Percentiles rank a stretch among this genome's conserved stretches.
Evolutionary conservation across 2,329 filamentous ascomycete species (phyloP).

Genomic region (Aspergillus nomiae): DNA sequence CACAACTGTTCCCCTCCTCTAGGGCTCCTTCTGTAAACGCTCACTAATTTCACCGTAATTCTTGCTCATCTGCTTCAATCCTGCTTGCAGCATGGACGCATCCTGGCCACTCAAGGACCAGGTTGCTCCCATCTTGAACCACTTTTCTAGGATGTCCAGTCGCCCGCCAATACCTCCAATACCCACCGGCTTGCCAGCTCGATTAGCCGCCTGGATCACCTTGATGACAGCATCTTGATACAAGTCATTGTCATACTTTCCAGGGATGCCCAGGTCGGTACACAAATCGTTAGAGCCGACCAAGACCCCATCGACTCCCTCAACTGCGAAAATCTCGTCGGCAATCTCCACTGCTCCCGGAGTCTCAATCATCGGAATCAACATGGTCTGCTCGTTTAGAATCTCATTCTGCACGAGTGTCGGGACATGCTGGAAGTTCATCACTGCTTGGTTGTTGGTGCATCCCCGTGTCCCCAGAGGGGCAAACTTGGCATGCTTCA

Average conservation of each 20-base stretch:
- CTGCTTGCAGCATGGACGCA: neutral
- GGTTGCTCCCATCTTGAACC: neutral
- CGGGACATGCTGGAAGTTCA: neutral
- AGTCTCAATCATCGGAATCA: neutral
- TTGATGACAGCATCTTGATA: neutral
- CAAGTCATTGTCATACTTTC: conserved; percentile 21
- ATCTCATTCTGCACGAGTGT: neutral
- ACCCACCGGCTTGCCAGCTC: neutral
- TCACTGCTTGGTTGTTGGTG: neutral
- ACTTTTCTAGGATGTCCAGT: neutral
- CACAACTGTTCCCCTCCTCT: neutral
- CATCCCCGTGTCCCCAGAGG: neutral
- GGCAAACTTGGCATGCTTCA: neutral
- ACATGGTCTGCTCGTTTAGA: neutral
- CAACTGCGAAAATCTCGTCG: conserved; percentile 38
- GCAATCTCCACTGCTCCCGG: neutral
- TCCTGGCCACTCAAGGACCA: neutral
- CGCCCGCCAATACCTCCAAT: neutral
- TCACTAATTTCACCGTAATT: neutral
- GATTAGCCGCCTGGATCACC: neutral
- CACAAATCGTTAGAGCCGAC: conserved; percentile 50
- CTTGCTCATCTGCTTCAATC: neutral
- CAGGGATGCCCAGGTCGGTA: conserved; percentile 48
- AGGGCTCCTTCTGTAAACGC: neutral
- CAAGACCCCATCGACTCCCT: conserved; percentile 48